Base-by-base conservation (phyloP, 371 early-diverging fungal species). In the Mortierella sp. region DNA sequence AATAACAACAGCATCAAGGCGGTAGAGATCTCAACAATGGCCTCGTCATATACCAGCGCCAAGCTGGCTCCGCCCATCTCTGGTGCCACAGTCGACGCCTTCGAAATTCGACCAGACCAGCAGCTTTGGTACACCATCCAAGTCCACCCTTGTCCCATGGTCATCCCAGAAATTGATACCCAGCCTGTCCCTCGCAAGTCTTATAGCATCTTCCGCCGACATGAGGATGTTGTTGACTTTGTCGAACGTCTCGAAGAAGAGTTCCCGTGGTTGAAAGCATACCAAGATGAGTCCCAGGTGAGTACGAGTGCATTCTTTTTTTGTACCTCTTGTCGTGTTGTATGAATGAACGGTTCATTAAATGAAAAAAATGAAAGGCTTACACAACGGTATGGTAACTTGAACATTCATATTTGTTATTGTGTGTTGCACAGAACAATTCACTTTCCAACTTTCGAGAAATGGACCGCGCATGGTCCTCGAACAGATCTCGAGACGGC, bases 1-100 rank as follows among this genome's bases (percentile, higher is more conserved):
- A 70, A 35, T 51, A 63, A 7, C 71, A 70, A 71, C 29, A 70
- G 21, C 12, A 77, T n/a, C 72, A 46, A 29, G 14, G 35, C 29
- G 43, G 7, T 49, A 24, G 29, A 43, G 54, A 46, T 46, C 32
- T 51, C 75, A 8, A 63, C 70, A 21, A 72, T 71, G 38, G 68
- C 80, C 11, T 63, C 68, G 5, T 82, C 70, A 3, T 77, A 78
- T 49, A 78, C 72, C 2, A 72, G 75, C 21, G 82, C 74, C 32
- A 82, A 82, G n/a, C 75, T 82, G 12, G 82, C 82, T 3, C 78
- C 82, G 3, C 82, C 78, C 5, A 48, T 82, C 1, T 29, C 46
- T 10, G 44, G 75, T 12, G 75, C 71, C 0, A 29, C 54, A 35
- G 78, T 78, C 11, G 65, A 71, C n/a, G 75, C 41, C 29, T 41